Evolutionary conservation across 805 yeast species (phyloP).

Genomic region (Wickerhamomyces silvicola): DNA sequence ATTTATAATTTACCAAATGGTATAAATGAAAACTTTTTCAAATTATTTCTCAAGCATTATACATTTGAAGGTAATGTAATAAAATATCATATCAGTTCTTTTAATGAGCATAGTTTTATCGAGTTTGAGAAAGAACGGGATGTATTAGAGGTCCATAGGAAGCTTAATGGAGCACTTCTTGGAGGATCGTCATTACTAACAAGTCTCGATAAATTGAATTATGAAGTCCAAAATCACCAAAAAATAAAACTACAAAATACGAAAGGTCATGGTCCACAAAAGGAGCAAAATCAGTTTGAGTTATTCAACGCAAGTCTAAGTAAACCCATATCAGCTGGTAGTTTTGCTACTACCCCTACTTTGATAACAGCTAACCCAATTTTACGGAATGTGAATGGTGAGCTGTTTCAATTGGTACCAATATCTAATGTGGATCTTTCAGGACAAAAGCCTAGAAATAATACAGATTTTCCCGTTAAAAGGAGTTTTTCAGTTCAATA

Average conservation of each 20-base stretch:
- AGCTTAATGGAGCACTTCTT: conserved; percentile 22
- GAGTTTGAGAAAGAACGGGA: conserved; percentile 22
- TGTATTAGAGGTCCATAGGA: conserved; percentile 16
- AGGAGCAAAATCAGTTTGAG: too few species aligned
- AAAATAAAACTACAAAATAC: too few species aligned
- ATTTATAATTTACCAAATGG: conserved; percentile 21
- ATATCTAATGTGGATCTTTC: background rate
- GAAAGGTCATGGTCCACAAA: too few species aligned
- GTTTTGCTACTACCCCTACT: too few species aligned
- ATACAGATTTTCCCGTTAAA: background rate
- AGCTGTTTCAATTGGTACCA: conserved; percentile 1
- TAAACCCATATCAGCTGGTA: background rate
- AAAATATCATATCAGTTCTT: conserved; percentile 12
- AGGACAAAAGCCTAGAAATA: background rate
- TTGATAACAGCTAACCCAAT: too few species aligned
- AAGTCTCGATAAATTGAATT: background rate
- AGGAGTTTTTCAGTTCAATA: background rate
- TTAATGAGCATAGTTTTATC: conserved; percentile 14
- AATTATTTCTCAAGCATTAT: conserved; percentile 19
- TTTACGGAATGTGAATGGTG: conserved; percentile 1
- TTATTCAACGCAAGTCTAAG: background rate
- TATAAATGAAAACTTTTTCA: conserved; percentile 22
- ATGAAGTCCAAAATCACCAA: conserved; percentile 3
- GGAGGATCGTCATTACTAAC: conserved; percentile 13
- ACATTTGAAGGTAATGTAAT: conserved; percentile 15